A percentile compares a stretch with the other conserved stretches of the same genome.
These are phyloP conservation scores for Mytilinidion resinicola DNA, from an alignment of 495 filamentous ascomycete genomes.

Conservation along the genomic window DNA sequence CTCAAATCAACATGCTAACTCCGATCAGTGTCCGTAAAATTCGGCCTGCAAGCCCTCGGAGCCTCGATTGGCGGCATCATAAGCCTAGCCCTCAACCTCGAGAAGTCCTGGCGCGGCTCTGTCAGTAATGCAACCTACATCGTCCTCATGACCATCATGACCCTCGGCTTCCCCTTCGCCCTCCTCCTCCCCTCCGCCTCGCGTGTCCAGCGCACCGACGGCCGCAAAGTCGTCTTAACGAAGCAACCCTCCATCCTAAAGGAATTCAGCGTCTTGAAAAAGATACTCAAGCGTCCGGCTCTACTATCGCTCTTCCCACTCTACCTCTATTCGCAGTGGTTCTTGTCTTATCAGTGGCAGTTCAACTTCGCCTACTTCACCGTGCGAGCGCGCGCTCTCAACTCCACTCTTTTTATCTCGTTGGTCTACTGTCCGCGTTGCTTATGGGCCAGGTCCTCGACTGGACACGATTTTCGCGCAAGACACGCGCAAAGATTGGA, in stretches of 20 bases:
- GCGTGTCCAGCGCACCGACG: not conserved
- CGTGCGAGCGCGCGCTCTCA: not conserved
- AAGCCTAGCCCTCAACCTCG: not conserved
- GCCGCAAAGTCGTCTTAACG: not conserved
- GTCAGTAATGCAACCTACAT: not conserved
- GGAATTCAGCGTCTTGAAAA: not conserved
- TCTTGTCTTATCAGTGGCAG: constrained; percentile 2
- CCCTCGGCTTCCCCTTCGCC: not conserved
- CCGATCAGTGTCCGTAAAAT: not conserved
- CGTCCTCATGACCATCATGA: not conserved
- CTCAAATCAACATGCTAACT: not conserved
- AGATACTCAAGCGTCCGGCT: constrained; percentile 1
- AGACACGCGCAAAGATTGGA: not conserved
- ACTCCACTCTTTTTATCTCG: not conserved
- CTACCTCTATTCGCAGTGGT: not conserved
- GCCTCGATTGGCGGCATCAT: not conserved
- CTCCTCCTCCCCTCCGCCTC: not conserved
- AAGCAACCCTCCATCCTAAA: not conserved
- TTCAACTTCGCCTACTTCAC: constrained; percentile 3
- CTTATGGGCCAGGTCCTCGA: constrained; percentile 1
- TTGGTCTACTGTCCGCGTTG: not conserved
- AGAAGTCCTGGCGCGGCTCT: not conserved
- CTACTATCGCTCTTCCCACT: not conserved
- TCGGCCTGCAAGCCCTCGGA: not conserved
- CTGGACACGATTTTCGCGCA: not conserved